A percentile compares a stretch with the other conserved stretches of the same genome.
These are phyloP conservation scores for Pinus taeda DNA, from an alignment of 75 land plant genomes.

Conservation along the genomic window DNA sequence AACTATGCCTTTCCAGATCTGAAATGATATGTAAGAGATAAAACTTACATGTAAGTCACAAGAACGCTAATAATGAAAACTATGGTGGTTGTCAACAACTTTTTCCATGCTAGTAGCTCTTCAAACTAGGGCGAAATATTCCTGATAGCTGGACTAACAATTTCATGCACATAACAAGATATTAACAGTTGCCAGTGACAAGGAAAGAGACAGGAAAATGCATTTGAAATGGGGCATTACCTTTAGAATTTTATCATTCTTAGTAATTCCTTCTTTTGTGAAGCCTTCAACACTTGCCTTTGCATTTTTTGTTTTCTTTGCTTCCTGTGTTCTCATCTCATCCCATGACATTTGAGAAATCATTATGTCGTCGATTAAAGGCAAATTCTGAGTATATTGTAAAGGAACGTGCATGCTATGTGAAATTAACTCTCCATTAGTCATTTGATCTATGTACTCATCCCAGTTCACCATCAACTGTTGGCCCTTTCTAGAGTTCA, in stretches of 20 bases:
- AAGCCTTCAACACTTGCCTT: conserved; percentile 42
- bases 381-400: too few species aligned
- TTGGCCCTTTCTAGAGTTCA: too few species aligned
- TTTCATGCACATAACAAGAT: conserved; percentile 34
- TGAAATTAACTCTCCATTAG: too few species aligned
- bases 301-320: conserved; percentile 37
- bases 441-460: too few species aligned
- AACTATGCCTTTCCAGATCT: too few species aligned
- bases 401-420: too few species aligned
- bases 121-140: conserved; percentile 21
- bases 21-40: neutral
- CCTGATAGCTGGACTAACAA: conserved; percentile 35
- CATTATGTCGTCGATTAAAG: too few species aligned
- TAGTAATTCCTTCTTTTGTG: conserved; percentile 61
- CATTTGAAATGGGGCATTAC: conserved; percentile 20
- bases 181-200: neutral
- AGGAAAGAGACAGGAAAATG: neutral
- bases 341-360: too few species aligned
- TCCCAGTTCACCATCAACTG: too few species aligned
- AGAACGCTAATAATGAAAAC: conserved; percentile 8
- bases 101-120: conserved; percentile 30
- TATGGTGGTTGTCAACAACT: conserved; percentile 18
- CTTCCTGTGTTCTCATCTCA: conserved; percentile 26
- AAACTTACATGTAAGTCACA: conserved; percentile 40
- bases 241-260: conserved; percentile 34